A percentile compares a stretch with the other conserved stretches of the same genome.
phyloP scores from a whole-genome alignment of 768 basidiomycete species.

The Xerocomus spinulosus region DNA sequence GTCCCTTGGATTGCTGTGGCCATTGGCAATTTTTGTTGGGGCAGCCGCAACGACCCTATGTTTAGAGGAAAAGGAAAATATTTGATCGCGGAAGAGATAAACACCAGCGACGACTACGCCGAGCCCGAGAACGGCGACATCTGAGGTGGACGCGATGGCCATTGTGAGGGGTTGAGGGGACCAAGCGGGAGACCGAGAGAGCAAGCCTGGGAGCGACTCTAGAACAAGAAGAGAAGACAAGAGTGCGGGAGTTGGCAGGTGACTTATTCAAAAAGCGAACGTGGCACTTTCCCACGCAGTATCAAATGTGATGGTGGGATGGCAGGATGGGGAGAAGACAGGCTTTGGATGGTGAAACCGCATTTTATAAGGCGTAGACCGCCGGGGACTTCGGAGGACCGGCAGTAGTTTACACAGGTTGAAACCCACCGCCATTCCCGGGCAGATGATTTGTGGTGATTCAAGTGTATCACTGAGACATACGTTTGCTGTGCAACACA shows the following conservation, averaged over 20 bases:
- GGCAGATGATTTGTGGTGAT: too few species aligned
- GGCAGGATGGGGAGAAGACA: too few species aligned
- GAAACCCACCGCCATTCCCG: not conserved
- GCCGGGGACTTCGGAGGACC: not conserved
- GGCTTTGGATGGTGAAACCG: not conserved
- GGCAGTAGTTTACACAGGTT: not conserved
- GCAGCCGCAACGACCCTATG: conserved; percentile 50
- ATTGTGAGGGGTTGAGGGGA: conserved; percentile 31
- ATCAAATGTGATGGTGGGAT: conserved; percentile 11
- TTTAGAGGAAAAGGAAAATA: conserved; percentile 68
- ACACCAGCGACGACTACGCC: conserved; percentile 72
- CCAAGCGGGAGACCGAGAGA: not conserved
- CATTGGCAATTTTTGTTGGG: conserved; percentile 49
- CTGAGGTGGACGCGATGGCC: conserved; percentile 63
- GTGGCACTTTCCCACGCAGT: conserved; percentile 36
- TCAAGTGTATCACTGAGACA: too few species aligned
- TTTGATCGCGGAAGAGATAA: conserved; percentile 80
- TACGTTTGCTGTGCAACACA: too few species aligned
- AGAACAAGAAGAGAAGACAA: conserved; percentile 12
- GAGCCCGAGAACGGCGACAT: conserved; percentile 65
- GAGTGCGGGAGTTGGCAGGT: conserved; percentile 2
- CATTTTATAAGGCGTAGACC: not conserved
- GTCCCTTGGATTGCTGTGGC: conserved; percentile 84
- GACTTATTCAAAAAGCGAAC: conserved; percentile 33
- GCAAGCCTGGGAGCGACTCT: not conserved